These are phyloP conservation scores for Aphanomyces astaci DNA, from an alignment of 352 stramenopile genomes.

Conservation along the genomic window DNA sequence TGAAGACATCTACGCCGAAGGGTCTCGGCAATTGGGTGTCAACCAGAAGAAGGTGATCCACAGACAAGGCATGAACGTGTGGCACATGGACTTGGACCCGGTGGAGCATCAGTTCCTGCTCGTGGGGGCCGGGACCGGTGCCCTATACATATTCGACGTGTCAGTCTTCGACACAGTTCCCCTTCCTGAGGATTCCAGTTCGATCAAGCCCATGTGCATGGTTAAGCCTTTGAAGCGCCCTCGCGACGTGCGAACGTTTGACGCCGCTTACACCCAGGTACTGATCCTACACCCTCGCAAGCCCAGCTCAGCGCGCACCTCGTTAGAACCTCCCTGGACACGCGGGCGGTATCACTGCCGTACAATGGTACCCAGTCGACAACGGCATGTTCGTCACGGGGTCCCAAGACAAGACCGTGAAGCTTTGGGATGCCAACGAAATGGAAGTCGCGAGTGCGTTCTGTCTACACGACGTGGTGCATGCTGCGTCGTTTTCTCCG, in stretches of 20 bases:
- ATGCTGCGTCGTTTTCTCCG: conserved; percentile 55
- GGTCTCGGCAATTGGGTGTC: background rate
- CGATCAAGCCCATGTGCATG: background rate
- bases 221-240: background rate
- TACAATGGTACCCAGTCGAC: conserved; percentile 86
- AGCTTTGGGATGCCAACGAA: conserved; percentile 69
- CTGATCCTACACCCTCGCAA: no score
- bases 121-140: conserved; percentile 46
- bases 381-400: conserved; percentile 69
- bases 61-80: conserved; percentile 44
- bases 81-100: conserved; percentile 51
- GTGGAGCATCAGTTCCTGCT: conserved; percentile 51
- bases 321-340: conserved; percentile 8
- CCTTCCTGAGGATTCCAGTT: background rate
- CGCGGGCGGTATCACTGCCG: conserved; percentile 51
- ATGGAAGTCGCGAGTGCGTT: conserved; percentile 62
- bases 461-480: conserved; percentile 51
- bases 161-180: conserved; percentile 34
- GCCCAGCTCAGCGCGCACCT: conserved; percentile 24
- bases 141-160: conserved; percentile 58
- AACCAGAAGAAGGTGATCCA: conserved; percentile 50
- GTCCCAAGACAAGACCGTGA: conserved; percentile 56
- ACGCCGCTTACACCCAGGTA: conserved; percentile 1
- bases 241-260: conserved; percentile 31
- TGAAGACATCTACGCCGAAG: conserved; percentile 32